phyloP scores from a whole-genome alignment of 2,329 filamentous ascomycete species.

The Apiospora kogelbergensis region DNA sequence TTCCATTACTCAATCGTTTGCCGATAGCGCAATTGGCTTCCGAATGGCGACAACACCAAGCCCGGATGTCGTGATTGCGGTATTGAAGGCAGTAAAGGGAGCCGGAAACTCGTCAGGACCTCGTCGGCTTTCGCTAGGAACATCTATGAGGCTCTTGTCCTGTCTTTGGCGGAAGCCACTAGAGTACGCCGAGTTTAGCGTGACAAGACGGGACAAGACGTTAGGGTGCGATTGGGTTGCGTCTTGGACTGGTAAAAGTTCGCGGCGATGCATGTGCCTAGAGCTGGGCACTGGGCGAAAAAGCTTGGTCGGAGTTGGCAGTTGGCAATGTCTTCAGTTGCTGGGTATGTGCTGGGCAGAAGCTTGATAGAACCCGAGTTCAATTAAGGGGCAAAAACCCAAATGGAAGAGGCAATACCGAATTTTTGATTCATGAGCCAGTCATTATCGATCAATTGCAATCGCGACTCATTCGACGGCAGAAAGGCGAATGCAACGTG shows the following conservation, averaged over 20 bases:
- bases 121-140: background rate
- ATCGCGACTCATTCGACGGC: background rate
- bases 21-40: constrained; percentile 3
- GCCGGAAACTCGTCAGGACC: background rate
- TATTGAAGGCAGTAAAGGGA: background rate
- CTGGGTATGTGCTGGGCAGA: background rate
- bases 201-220: constrained; percentile 10
- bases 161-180: background rate
- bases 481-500: background rate
- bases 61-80: background rate
- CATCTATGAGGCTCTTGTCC: background rate
- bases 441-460: constrained; percentile 1
- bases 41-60: background rate
- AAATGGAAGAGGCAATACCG: background rate
- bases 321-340: background rate
- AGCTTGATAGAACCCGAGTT: background rate
- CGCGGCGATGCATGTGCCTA: background rate
- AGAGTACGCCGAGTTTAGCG: background rate
- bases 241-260: background rate
- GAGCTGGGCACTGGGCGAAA: background rate
- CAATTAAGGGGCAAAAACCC: background rate
- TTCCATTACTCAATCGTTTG: constrained; percentile 8
- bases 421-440: background rate
- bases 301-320: background rate
- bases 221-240: background rate